Percentiles rank a stretch among this genome's conserved stretches.
Evolutionary conservation across 1,139 yeast species (phyloP).

Genomic region (Yamadazyma atlantica): DNA sequence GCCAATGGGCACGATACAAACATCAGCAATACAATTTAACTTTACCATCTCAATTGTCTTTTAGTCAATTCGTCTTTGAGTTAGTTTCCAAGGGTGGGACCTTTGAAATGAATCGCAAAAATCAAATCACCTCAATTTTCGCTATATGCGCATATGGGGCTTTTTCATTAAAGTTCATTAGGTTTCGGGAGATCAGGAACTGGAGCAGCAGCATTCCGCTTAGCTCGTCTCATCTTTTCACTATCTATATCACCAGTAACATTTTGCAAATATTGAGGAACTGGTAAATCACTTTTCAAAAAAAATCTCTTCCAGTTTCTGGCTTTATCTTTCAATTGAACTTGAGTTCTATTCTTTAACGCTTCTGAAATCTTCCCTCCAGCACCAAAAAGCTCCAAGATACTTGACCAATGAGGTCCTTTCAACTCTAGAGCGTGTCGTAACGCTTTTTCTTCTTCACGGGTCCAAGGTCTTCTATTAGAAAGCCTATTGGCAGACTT

Average conservation of each 20-base stretch:
- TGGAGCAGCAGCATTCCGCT: conserved; percentile 47
- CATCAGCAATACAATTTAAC: conserved; percentile 73
- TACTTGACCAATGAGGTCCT: conserved; percentile 94
- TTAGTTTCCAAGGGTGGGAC: no score
- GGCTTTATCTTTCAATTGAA: conserved; percentile 93
- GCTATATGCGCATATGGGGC: conserved; percentile 1
- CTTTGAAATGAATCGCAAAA: no score
- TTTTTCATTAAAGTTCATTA: no score
- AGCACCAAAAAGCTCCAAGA: conserved; percentile 83
- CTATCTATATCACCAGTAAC: conserved; percentile 87
- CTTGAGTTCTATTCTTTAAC: conserved; percentile 82
- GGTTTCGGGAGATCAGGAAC: conserved; percentile 21
- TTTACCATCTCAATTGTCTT: conserved; percentile 29
- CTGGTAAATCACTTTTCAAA: conserved; percentile 64
- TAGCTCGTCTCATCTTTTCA: conserved; percentile 38
- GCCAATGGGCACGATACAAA: conserved; percentile 86
- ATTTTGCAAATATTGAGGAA: conserved; percentile 74
- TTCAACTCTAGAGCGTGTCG: conserved; percentile 75
- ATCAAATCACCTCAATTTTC: no score
- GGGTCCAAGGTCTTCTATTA: conserved; percentile 75
- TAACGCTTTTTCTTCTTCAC: conserved; percentile 84
- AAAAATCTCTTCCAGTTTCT: conserved; percentile 90
- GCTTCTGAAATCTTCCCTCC: conserved; percentile 87
- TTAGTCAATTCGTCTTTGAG: no score
- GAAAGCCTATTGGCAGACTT: conserved; percentile 25